Base-by-base conservation (phyloP, 2,329 filamentous ascomycete species). In the Neodidymelliopsis sp. region DNA sequence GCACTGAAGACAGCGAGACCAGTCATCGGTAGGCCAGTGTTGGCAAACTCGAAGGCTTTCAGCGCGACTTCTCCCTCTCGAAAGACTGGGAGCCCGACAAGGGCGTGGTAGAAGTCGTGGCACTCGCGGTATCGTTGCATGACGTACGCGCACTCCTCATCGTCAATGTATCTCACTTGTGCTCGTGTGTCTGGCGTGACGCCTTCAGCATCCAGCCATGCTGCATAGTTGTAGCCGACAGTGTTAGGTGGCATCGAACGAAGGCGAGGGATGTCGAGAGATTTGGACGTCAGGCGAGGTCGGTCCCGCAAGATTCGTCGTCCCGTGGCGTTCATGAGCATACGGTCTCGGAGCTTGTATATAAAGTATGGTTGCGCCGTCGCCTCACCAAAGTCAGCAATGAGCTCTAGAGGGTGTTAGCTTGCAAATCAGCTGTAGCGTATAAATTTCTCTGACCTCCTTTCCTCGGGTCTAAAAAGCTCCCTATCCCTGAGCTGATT, bases 81-180 rank as follows among this genome's bases (percentile, higher is more conserved):
- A 56, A 96, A 88, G 30, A 95, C 84, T 0, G 94, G 94, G 36
- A 99, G 76, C 0, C 93, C 93, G 0, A 92, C 96, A 41, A 99
- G 79, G 0, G 94, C 93, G 73, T 99, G 94, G 77, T 95, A 97
- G 75, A 99, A 97, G 72, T 99, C 94, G 73, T 99, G 94, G 60
- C 89, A 96, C 75, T 99, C 94, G 54, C 94, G 86, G 74, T 99
- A 99, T 43, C 94, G 85, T 78, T 97, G 94, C 89, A 99, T 95
- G 13, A 97, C 94, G 77, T 97, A 99, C 25, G 94, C 94, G 71
- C 92, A 96, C 75, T 99, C 94, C 62, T 89, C 87, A 69, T 97
- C 87, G 73, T 97, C 92, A 54, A 99, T 91, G 76, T 96, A 97
- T 41, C 89, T 85, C 29, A 99, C 94, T 2, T 74, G 72, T 29